Evolutionary conservation across 1,284 basidiomycete genomes (phyloP).

Genomic region (Melampsora abietis-canadensis): DNA sequence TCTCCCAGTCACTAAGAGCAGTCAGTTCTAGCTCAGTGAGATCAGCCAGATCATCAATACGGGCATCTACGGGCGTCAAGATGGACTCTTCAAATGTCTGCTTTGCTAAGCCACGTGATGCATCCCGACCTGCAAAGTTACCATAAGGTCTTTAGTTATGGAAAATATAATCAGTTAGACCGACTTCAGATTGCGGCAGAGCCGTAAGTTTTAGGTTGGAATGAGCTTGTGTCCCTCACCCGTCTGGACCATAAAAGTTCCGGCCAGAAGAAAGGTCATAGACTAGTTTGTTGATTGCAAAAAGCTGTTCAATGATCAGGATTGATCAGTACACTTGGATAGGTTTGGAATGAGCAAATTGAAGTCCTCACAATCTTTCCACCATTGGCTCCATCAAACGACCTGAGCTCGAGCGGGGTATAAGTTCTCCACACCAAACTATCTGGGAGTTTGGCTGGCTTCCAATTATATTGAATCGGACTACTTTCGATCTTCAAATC

Average conservation of each 20-base stretch:
- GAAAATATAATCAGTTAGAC: neutral
- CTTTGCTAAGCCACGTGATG: slow-evolving; percentile 50
- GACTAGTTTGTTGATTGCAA: slow-evolving; percentile 34
- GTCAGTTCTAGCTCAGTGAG: slow-evolving; percentile 48
- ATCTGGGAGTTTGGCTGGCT: slow-evolving; percentile 72
- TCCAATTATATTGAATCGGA: slow-evolving; percentile 69
- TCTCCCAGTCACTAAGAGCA: slow-evolving; percentile 50
- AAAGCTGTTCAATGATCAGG: slow-evolving; percentile 8
- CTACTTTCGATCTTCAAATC: slow-evolving; percentile 9
- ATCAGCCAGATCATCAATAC: slow-evolving; percentile 49
- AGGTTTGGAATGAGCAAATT: neutral
- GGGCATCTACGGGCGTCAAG: slow-evolving; percentile 48
- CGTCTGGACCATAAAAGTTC: slow-evolving; percentile 40
- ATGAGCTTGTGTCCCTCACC: slow-evolving; percentile 3
- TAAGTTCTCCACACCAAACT: slow-evolving; percentile 71
- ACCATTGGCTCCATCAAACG: slow-evolving; percentile 61
- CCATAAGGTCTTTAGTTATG: slow-evolving; percentile 18
- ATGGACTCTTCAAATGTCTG: slow-evolving; percentile 50
- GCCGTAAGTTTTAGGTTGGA: no score
- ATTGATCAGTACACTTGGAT: neutral
- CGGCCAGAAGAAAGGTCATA: slow-evolving; percentile 36
- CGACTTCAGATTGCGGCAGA: no score
- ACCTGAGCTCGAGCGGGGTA: slow-evolving; percentile 68
- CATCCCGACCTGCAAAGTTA: slow-evolving; percentile 50
- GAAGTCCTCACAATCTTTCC: slow-evolving; percentile 18